phyloP scores from a whole-genome alignment of 2,329 filamentous ascomycete genomes.

The Xylaria sp. region DNA sequence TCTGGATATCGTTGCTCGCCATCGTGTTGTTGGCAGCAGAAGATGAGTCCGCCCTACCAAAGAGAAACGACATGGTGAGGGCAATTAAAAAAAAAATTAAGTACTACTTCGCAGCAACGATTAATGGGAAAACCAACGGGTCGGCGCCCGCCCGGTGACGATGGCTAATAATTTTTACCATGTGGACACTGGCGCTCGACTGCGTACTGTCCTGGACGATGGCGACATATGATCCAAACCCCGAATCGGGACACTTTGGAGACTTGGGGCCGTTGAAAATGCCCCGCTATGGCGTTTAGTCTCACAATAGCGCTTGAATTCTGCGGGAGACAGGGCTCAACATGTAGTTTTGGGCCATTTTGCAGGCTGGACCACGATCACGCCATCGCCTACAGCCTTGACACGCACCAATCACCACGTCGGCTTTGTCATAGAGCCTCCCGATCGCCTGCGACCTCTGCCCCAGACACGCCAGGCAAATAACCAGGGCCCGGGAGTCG shows the following conservation, averaged over 20 bases:
- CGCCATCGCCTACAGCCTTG: conserved; percentile 46
- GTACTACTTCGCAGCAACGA: conserved; percentile 23
- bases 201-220: conserved; percentile 31
- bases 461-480: conserved; percentile 27
- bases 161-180: conserved; percentile 35
- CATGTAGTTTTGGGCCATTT: conserved; percentile 31
- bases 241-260: conserved; percentile 32
- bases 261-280: conserved; percentile 25
- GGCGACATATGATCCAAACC: conserved; percentile 39
- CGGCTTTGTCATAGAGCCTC: conserved; percentile 47
- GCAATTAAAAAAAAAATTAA: conserved; percentile 25
- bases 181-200: conserved; percentile 26
- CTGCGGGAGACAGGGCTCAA: conserved; percentile 34
- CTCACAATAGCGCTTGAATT: conserved; percentile 35
- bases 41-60: conserved; percentile 50
- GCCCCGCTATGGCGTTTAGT: conserved; percentile 40
- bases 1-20: conserved; percentile 53
- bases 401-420: conserved; percentile 43
- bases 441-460: conserved; percentile 30
- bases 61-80: conserved; percentile 51
- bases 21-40: conserved; percentile 49
- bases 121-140: conserved; percentile 33
- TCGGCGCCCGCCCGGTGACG: conserved; percentile 21
- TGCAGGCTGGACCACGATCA: conserved; percentile 45
- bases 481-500: conserved; percentile 45